Base-by-base conservation (phyloP, 495 filamentous ascomycete species). In the Monascus purpureus region DNA sequence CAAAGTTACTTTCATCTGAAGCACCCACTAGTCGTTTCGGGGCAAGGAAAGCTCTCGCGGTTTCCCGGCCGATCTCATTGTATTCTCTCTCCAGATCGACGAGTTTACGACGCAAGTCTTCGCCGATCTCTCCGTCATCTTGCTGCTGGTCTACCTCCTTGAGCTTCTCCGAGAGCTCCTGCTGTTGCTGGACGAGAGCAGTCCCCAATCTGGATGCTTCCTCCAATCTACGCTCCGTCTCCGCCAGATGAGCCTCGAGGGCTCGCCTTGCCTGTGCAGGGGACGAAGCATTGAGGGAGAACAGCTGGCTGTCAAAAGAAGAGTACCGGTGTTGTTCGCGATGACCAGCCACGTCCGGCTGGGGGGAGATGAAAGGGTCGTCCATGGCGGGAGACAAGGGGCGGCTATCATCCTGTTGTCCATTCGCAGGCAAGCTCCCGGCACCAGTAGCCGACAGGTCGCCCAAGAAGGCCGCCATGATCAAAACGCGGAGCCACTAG, bases 41-140 rank as follows among this genome's bases (percentile, higher is more conserved):
- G 13, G 45, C 67, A 33, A 96, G 59, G 52, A 94, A 87, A 5
- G 84, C 85, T 30, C 88, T 73, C 27, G 87, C 81, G 13, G 80
- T 86, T 47, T 96, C 87, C 32, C 78, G 71, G 18, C 86, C 86
- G 28, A 95, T 82, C 40, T 96, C 90, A 53, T 90, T 90, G 53
- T 92, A 96, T 40, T 95, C 92, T 51, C 72, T 79, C 49, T 97
- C 90, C 44, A 96, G 67, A 34, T 93, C 88, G 7, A 73, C 67
- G 17, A 97, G 63, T 51, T 80, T 86, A 53, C 79, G 75, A 9
- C 80, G 75, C 44, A 96, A 53, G 32, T 93, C 87, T 1, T 82
- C 78, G 6, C 75, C 77, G 35, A 96, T 77, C 40, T 92, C 81
- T n/a, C 72, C 65, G 27, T 85, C 80, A 41, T 73, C 70, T 46